Conservation (phyloP, 1,284 basidiomycete genomes). For the Ceratobasidium sp. region DNA sequence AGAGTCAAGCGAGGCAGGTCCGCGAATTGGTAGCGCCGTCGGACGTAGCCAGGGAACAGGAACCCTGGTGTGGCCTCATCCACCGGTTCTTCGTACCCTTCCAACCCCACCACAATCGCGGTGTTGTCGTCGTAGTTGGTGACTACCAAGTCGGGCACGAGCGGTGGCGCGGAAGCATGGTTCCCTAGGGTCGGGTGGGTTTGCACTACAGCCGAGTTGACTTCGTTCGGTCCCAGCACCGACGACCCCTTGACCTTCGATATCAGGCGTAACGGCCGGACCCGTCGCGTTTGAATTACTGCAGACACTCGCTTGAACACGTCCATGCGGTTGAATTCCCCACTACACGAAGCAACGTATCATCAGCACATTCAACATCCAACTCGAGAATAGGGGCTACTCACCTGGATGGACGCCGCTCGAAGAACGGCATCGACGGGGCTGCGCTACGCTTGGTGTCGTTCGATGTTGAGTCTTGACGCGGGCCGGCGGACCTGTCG, state of each 20-base stretch:
- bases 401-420: not conserved
- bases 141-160: not conserved
- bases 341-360: not conserved
- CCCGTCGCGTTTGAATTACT: too few species aligned
- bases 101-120: not conserved
- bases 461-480: not conserved
- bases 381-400: not conserved
- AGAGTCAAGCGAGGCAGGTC: not conserved
- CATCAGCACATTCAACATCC: not conserved
- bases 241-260: too few species aligned
- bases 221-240: too few species aligned
- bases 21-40: not conserved
- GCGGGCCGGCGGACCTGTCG: not conserved
- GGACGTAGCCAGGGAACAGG: not conserved
- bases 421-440: not conserved
- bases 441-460: not conserved
- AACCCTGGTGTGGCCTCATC: not conserved
- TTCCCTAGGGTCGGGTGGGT: not conserved
- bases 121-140: not conserved
- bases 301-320: not conserved
- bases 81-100: not conserved
- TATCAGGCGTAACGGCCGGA: too few species aligned
- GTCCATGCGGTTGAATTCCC: not conserved
- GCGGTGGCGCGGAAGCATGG: not conserved
- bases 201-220: too few species aligned